Conservation (phyloP, 2,329 filamentous ascomycete species). For the Fusarium austroafricanum region DNA sequence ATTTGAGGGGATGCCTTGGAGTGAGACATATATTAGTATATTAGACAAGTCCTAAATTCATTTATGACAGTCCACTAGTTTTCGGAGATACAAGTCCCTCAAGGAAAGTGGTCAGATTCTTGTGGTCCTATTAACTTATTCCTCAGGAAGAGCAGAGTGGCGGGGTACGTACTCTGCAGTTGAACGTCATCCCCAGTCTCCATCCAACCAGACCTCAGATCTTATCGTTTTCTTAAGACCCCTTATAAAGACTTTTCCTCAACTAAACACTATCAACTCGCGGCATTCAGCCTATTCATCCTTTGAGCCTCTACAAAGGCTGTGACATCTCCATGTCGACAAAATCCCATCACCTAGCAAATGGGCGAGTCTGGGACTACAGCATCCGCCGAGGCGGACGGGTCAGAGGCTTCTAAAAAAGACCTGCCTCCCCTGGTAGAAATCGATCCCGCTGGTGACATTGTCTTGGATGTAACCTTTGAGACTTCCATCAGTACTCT, state of each 20-base stretch:
- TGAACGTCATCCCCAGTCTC: conserved; percentile 19
- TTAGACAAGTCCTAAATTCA: too few species aligned
- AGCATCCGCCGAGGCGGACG: conserved; percentile 48
- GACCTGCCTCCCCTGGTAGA: conserved; percentile 56
- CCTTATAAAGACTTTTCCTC: conserved; percentile 12
- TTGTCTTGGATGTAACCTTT: conserved; percentile 75
- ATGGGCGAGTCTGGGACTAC: conserved; percentile 50
- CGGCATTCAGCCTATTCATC: conserved; percentile 9
- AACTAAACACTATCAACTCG: conserved; percentile 9
- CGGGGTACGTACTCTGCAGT: conserved; percentile 26
- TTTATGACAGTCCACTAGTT: not conserved
- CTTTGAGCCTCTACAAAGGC: conserved; percentile 20
- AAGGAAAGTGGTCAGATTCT: not conserved
- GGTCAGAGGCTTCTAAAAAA: conserved; percentile 44
- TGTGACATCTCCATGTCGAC: conserved; percentile 44
- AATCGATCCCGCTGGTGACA: conserved; percentile 69
- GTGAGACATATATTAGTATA: too few species aligned
- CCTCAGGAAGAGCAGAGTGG: too few species aligned
- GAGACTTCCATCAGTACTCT: conserved; percentile 67
- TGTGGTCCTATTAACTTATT: too few species aligned
- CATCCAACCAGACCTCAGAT: conserved; percentile 18
- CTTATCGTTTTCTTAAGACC: conserved; percentile 26
- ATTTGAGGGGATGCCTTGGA: too few species aligned
- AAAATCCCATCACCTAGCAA: conserved; percentile 30
- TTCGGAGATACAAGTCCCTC: too few species aligned